Conservation (phyloP, 2,329 filamentous ascomycete species). For the Alternaria longipes region DNA sequence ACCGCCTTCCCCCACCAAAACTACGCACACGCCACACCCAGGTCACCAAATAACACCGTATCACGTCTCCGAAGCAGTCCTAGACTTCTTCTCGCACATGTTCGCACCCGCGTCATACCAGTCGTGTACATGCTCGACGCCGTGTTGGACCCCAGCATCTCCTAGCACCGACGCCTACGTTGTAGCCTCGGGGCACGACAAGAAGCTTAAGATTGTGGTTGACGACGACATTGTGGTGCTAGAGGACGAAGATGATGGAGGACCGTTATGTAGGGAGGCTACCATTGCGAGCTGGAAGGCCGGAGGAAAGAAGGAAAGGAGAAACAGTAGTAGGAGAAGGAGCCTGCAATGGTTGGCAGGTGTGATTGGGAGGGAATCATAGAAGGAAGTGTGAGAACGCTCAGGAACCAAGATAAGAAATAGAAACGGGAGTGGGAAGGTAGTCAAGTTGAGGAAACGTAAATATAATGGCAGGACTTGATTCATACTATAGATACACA, state of each 20-base stretch:
- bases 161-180: neutral
- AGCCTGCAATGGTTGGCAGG: conserved; percentile 21
- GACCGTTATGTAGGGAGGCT: conserved; percentile 33
- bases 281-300: conserved; percentile 33
- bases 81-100: conserved; percentile 24
- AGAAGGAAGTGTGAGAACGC: too few species aligned
- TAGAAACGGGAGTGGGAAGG: too few species aligned
- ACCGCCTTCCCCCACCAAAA: neutral
- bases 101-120: conserved; percentile 26
- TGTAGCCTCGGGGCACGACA: neutral
- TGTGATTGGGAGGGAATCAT: conserved; percentile 6
- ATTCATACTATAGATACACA: too few species aligned
- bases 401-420: too few species aligned
- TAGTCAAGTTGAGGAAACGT: too few species aligned
- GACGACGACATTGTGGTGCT: conserved; percentile 24
- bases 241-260: conserved; percentile 27
- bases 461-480: too few species aligned
- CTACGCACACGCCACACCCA: neutral
- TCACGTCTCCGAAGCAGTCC: conserved; percentile 21
- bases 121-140: conserved; percentile 21
- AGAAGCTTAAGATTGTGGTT: conserved; percentile 13
- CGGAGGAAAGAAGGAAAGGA: conserved; percentile 11
- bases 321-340: conserved; percentile 12
- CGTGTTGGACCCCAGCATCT: conserved; percentile 5
- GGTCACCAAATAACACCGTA: conserved; percentile 16